These are phyloP conservation scores for Fraxinus sp. DNA, from an alignment of 305 asterid genomes.

Conservation along the genomic window DNA sequence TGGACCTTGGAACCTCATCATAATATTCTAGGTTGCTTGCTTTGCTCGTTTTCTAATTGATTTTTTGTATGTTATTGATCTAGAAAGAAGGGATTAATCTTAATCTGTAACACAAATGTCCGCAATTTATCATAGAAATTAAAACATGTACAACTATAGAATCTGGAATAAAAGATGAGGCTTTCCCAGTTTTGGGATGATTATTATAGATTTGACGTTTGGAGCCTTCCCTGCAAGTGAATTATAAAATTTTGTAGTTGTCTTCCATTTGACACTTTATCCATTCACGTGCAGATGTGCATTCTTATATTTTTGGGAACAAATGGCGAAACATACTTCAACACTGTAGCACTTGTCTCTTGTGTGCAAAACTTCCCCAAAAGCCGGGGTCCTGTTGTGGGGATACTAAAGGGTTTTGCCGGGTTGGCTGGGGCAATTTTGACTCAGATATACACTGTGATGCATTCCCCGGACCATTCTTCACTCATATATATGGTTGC, in stretches of 20 bases:
- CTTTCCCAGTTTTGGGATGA: background rate
- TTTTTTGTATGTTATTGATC: background rate
- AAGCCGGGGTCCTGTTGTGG: conserved; percentile 87
- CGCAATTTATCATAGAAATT: background rate
- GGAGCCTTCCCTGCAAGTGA: background rate
- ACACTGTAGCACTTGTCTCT: conserved; percentile 81
- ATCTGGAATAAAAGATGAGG: background rate
- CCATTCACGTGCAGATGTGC: conserved; percentile 61
- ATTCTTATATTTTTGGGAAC: conserved; percentile 78
- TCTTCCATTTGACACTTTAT: background rate
- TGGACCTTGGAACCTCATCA: background rate
- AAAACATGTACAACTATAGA: background rate
- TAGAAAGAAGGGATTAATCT: background rate
- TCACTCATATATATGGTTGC: conserved; percentile 81
- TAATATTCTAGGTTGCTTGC: background rate
- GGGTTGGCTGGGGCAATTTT: conserved; percentile 86
- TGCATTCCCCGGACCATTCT: conserved; percentile 73
- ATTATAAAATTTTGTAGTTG: background rate
- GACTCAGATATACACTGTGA: conserved; percentile 68
- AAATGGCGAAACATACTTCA: conserved; percentile 94
- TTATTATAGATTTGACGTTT: background rate
- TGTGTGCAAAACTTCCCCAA: conserved; percentile 90
- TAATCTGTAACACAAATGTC: background rate
- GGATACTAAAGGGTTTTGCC: conserved; percentile 90
- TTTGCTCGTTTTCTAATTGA: background rate